Base-by-base conservation (phyloP, 768 basidiomycete species). In the Trametes coccinea region DNA sequence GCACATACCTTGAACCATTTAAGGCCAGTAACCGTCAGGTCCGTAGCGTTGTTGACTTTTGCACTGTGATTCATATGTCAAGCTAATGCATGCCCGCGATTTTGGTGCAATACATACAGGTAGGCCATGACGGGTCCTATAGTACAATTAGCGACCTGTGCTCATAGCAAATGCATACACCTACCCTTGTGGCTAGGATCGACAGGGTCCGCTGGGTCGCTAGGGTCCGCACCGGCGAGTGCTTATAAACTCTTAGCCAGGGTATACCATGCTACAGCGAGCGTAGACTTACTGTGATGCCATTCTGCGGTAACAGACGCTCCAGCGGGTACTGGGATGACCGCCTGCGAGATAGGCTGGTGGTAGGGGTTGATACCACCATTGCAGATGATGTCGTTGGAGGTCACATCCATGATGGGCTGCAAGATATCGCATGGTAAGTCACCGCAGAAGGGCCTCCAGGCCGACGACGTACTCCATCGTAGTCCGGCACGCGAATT, bases 341-440 rank as follows among this genome's bases (percentile, higher is more conserved):
- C 68, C 0, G 72, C 72, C 27, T 69, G 70, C 4, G 80, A 82
- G 13, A 83, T 68, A 8, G 81, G 82, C 59, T 75, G 72, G 52
- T 77, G 77, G 69, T 82, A 83, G 1, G 81, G 82, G 68, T 84
- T 84, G 65, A 82, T 82, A 11, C 82, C 83, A 27, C 84, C 82
- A 53, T 86, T 86, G 77, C 84, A 85, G 59, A 84, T 85, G 48
- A 81, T 22, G 53, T 77, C 80, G 71, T 82, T 82, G 0, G 81
- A 82, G 6, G 77, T 82, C 11, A 85, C 82, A 66, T 85, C 80
- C 16, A 71, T 82, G 60, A 87, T 83, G 14, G 84, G 83, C 83
- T 84, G 14, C 58, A 29, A 22, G 10, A 4, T 47, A 27, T 31
- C 39, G 6, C 30, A 43, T 8, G 44, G 51, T 4, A 49, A 22